Conservation (phyloP, 129 eudicot species). For the Flaveria linearis region DNA sequence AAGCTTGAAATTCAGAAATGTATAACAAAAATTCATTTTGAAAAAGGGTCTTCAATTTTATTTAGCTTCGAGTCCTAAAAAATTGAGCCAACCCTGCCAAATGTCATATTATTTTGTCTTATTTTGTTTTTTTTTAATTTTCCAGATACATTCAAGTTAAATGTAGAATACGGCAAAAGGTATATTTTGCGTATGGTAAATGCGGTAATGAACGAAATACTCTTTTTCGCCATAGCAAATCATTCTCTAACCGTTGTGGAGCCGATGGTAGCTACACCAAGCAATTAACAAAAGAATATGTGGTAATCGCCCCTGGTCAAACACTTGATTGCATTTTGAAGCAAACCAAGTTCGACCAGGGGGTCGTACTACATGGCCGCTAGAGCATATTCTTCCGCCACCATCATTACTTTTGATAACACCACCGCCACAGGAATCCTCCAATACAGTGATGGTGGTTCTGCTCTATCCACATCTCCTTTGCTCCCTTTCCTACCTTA, state of each 20-base stretch:
- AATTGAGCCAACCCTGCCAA: too few species aligned
- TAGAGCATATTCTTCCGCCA: constrained; percentile 33
- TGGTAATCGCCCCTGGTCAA: constrained; percentile 58
- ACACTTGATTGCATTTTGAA: constrained; percentile 56
- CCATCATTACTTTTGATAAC: constrained; percentile 28
- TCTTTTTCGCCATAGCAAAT: constrained; percentile 44
- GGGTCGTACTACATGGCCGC: constrained; percentile 55
- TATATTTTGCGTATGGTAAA: constrained; percentile 53
- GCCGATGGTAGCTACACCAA: constrained; percentile 60
- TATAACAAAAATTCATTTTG: too few species aligned
- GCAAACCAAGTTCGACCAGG: constrained; percentile 42
- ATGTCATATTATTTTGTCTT: neutral
- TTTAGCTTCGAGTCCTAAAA: too few species aligned
- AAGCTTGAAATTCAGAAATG: too few species aligned
- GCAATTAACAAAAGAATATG: constrained; percentile 40
- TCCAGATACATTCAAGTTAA: constrained; percentile 45
- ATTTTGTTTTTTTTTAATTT: too few species aligned
- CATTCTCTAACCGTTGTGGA: constrained; percentile 59
- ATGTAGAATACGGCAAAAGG: constrained; percentile 42
- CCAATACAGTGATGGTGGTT: constrained; percentile 22
- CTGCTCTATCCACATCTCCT: constrained; percentile 6
- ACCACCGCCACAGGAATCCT: constrained; percentile 57
- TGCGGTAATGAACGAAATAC: constrained; percentile 47
- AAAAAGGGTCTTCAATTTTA: too few species aligned
- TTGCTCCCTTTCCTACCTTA: constrained; percentile 44